Conservation (phyloP, 2,329 filamentous ascomycete genomes). For the Fusarium nurragi region DNA sequence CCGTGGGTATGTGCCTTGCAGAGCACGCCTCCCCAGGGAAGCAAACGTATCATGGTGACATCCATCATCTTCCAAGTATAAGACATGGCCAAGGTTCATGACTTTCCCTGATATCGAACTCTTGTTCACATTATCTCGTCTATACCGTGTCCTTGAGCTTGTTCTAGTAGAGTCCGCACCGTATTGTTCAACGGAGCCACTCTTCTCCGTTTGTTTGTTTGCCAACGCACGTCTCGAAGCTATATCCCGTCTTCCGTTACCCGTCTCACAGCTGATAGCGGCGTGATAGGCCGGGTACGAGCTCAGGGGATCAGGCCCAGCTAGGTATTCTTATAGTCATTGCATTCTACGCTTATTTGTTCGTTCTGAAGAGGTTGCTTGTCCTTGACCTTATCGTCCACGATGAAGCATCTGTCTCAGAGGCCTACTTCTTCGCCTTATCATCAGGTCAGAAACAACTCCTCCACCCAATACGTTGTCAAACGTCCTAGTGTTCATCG, state of each 20-base stretch:
- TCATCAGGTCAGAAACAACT: constrained; percentile 1
- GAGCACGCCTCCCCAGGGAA: background rate
- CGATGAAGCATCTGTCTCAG: constrained; percentile 3
- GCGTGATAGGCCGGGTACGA: constrained; percentile 1
- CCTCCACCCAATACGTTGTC: background rate
- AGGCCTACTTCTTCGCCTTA: background rate
- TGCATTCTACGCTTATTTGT: background rate
- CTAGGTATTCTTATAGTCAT: constrained; percentile 10
- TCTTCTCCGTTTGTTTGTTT: constrained; percentile 25
- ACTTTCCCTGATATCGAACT: background rate
- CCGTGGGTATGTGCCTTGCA: constrained; percentile 20
- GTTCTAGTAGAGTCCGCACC: background rate
- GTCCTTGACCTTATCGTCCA: background rate
- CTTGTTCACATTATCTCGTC: background rate
- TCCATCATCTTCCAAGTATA: background rate
- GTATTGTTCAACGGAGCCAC: background rate
- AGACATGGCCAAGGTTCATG: background rate
- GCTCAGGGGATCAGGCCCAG: background rate
- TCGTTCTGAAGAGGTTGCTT: background rate
- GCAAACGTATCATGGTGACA: constrained; percentile 13
- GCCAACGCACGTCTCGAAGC: constrained; percentile 26
- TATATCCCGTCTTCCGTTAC: constrained; percentile 33
- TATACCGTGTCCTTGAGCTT: constrained; percentile 3
- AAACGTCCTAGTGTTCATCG: constrained; percentile 2
- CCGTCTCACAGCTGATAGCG: constrained; percentile 26